A percentile compares a stretch with the other conserved stretches of the same genome.
Conservation (phyloP, 495 filamentous ascomycete species). For the Daldinia decipiens region DNA sequence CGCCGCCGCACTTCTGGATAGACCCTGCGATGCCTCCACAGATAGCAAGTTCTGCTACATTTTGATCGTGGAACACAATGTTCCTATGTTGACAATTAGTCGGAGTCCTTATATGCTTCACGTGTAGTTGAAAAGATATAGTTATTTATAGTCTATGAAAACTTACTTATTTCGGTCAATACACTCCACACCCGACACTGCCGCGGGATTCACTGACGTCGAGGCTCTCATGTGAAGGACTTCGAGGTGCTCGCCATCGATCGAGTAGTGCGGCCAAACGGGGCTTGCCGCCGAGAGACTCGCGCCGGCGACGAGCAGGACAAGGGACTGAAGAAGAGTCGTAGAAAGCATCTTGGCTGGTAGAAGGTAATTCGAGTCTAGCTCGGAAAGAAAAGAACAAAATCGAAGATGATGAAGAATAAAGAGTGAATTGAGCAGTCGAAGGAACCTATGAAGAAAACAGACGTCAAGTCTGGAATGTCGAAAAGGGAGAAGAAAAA, state of each 20-base stretch:
- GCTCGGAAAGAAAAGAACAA: conserved; percentile 2
- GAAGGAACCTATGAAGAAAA: conserved; percentile 21
- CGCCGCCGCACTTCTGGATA: conserved; percentile 56
- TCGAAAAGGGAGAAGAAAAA: conserved; percentile 16
- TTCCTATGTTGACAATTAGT: conserved; percentile 45
- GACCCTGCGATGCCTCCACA: conserved; percentile 62
- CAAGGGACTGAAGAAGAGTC: conserved; percentile 37
- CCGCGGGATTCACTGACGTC: conserved; percentile 48
- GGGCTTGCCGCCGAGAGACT: conserved; percentile 32
- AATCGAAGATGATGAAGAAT: not conserved
- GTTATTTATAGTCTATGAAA: not conserved
- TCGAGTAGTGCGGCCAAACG: conserved; percentile 45
- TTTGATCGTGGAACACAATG: conserved; percentile 64
- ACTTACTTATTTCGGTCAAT: conserved; percentile 52
- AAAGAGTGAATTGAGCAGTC: conserved; percentile 4
- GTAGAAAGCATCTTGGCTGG: conserved; percentile 35
- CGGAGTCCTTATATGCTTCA: not conserved
- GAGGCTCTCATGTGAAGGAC: conserved; percentile 51
- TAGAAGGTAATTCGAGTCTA: conserved; percentile 6
- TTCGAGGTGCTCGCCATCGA: conserved; percentile 45
- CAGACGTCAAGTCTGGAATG: conserved; percentile 43
- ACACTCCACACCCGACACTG: conserved; percentile 50
- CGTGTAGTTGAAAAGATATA: not conserved
- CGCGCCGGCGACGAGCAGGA: conserved; percentile 31
- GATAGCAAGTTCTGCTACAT: conserved; percentile 63